Percentiles rank a stretch among this genome's conserved stretches.
Evolutionary conservation across 805 yeast genomes (phyloP).

Genomic region (Monosporozyma aerobia): DNA sequence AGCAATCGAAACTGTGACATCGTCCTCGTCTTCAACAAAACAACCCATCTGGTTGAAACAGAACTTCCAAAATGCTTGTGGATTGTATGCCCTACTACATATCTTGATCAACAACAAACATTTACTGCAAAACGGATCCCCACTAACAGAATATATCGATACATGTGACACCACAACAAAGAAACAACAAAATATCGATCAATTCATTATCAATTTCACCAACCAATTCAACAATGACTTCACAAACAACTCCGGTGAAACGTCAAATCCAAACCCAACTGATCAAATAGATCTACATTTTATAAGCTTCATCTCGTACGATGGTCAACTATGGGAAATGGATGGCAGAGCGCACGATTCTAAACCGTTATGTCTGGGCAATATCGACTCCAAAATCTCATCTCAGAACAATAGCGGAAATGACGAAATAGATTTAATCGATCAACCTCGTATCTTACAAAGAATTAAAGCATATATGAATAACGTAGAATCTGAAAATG

Average conservation of each 20-base stretch:
- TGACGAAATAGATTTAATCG: slow-evolving; percentile 40
- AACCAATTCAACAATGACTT: slow-evolving; percentile 16
- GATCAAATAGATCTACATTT: slow-evolving; percentile 58
- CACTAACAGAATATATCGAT: slow-evolving; percentile 12
- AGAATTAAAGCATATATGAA: slow-evolving; percentile 62
- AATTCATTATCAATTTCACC: slow-evolving; percentile 19
- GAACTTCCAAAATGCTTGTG: slow-evolving; percentile 83
- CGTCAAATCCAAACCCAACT: slow-evolving; percentile 55
- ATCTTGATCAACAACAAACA: slow-evolving; percentile 34
- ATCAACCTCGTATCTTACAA: slow-evolving; percentile 39
- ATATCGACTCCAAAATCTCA: slow-evolving; percentile 6
- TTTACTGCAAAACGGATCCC: slow-evolving; percentile 17
- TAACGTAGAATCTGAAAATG: slow-evolving; percentile 43
- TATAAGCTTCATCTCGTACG: slow-evolving; percentile 55
- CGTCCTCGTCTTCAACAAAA: no score
- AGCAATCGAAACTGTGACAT: no score
- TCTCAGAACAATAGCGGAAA: slow-evolving; percentile 11
- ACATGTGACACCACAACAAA: slow-evolving; percentile 26
- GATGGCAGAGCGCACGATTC: slow-evolving; percentile 65
- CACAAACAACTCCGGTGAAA: slow-evolving; percentile 41
- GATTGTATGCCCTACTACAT: slow-evolving; percentile 81
- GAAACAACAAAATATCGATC: slow-evolving; percentile 1
- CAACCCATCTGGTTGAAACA: slow-evolving; percentile 68
- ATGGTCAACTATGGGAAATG: slow-evolving; percentile 63
- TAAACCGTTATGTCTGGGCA: slow-evolving; percentile 63